Evolutionary conservation across 2,329 filamentous ascomycete species (phyloP), one percentile per base, ranked within the genome.

Genomic region (Trematosphaeria pertusa): DNA sequence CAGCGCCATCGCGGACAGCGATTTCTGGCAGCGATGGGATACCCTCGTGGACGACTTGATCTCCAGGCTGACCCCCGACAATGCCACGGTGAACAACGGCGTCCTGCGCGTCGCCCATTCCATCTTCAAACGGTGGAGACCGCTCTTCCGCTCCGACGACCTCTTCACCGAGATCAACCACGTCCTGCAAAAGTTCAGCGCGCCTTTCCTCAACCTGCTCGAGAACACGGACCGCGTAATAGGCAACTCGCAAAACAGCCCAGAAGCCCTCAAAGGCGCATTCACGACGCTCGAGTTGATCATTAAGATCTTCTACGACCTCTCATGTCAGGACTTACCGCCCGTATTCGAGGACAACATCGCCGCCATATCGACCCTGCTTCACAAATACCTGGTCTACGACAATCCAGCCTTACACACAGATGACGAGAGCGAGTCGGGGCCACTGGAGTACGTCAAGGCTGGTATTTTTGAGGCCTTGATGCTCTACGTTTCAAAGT

Each of bases 101-200:
- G 94, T 99, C 14, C 80, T 99, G 50, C 91, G 96, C 74, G 94
- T 99, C 34, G 95, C 95, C 60, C 94, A 99, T 75, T 97, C 94
- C 37, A 97, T 99, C 62, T 99, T 97, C 76, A 89, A 88, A 70
- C 82, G 94, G 71, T 99, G 94, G 94, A 84, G 94, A 56, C 95
- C 94, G 7, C 81, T 99, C 31, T 97, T 96, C 76, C 86, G 89
- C 52, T 96, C 92, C 33, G 91, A 99, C 73, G 91, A 89, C 39
- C 84, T 99, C 9, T 99, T 91, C 72, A 88, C 85, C 26, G 94
- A 99, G 75, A 95, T 99, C 77, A 94, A 96, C 73, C 94, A 99
- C 76, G 95, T 99, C 46, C 82, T 99, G 41, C 78, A 78, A 50
- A 91, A 87, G 47, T 97, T 99, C 71, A 89, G 90, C 48, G 78